Conservation (phyloP, 768 basidiomycete species). For the Xerocomus brunneocitrinus region DNA sequence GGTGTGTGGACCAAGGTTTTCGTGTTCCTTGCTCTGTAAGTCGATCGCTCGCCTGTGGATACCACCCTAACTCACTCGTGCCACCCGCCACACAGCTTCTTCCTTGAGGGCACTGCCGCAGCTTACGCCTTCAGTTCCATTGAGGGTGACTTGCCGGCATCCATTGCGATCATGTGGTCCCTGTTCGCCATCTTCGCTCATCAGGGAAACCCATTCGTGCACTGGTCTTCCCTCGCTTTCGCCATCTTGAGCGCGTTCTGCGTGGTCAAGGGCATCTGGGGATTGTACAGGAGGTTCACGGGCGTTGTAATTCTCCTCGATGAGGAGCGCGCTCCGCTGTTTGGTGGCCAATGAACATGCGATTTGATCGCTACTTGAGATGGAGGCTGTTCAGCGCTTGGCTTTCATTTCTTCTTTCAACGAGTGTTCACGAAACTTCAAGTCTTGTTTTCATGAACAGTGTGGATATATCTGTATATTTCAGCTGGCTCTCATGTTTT, state of each 20-base stretch:
- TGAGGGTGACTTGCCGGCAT: slow-evolving; percentile 90
- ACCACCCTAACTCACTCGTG: slow-evolving; percentile 3
- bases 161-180: slow-evolving; percentile 89
- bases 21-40: slow-evolving; percentile 86
- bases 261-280: slow-evolving; percentile 72
- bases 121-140: slow-evolving; percentile 89
- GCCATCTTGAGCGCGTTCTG: slow-evolving; percentile 81
- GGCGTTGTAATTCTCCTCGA: slow-evolving; percentile 59
- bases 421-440: not conserved
- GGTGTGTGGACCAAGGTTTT: slow-evolving; percentile 94
- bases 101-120: slow-evolving; percentile 89
- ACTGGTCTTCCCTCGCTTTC: slow-evolving; percentile 85
- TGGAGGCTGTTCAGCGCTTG: not conserved
- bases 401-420: not conserved
- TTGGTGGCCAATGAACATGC: slow-evolving; percentile 33
- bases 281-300: slow-evolving; percentile 45
- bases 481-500: not conserved
- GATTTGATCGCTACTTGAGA: not conserved
- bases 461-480: slow-evolving; percentile 3
- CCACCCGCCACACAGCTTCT: slow-evolving; percentile 50
- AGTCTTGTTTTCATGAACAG: not conserved
- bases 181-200: slow-evolving; percentile 89
- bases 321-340: slow-evolving; percentile 84
- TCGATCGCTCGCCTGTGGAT: slow-evolving; percentile 1
- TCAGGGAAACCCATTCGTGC: slow-evolving; percentile 68